phyloP scores from a whole-genome alignment of 257 asterid species.

The Asclepias syriaca region DNA sequence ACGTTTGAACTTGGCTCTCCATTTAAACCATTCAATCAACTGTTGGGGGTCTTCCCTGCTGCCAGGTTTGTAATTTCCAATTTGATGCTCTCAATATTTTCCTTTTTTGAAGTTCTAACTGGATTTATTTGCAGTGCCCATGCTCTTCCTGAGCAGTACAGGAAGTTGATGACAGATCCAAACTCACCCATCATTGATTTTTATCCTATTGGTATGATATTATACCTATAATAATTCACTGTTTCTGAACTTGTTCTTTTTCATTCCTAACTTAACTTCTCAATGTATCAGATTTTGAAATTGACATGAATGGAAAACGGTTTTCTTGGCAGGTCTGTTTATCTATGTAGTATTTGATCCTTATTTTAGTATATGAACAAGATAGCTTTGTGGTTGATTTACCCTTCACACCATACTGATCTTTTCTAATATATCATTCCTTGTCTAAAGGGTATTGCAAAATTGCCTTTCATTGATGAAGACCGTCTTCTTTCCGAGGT shows the following conservation, averaged over 20 bases:
- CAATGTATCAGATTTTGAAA: constrained; percentile 68
- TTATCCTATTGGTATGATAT: constrained; percentile 73
- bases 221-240: constrained; percentile 1
- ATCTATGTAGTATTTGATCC: background rate
- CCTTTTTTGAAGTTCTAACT: constrained; percentile 27
- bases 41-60: constrained; percentile 95
- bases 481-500: constrained; percentile 85
- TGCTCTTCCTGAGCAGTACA: constrained; percentile 82
- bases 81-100: constrained; percentile 2
- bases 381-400: background rate
- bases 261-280: constrained; percentile 11
- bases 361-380: background rate
- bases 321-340: constrained; percentile 76
- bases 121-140: constrained; percentile 64
- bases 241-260: constrained; percentile 7
- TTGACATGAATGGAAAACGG: constrained; percentile 95
- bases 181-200: constrained; percentile 88
- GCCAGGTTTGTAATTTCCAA: constrained; percentile 58
- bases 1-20: constrained; percentile 82
- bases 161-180: constrained; percentile 89
- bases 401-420: constrained; percentile 4
- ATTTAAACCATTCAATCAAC: constrained; percentile 91
- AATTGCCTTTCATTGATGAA: constrained; percentile 94
- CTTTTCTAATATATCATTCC: constrained; percentile 1
- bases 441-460: constrained; percentile 74